Base-by-base conservation (phyloP, 2,329 filamentous ascomycete genomes). In the Pseudogymnoascus sp. region DNA sequence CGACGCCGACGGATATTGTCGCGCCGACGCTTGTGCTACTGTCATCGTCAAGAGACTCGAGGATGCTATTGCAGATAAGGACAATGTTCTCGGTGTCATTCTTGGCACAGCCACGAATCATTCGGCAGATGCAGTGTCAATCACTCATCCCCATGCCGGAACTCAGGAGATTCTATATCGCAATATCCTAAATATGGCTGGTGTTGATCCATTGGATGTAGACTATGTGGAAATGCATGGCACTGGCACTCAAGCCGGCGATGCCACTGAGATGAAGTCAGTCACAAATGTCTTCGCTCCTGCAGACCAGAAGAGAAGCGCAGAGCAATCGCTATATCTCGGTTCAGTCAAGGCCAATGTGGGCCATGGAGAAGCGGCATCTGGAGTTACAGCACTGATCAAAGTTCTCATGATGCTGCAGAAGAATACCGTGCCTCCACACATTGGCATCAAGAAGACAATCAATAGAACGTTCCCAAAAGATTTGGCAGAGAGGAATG, bases 181-280 rank as follows among this genome's bases (percentile, higher is more conserved):
- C 63, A 80, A 84, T 40, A 85, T 94, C 28, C 79, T 94, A 1
- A 82, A 87, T 59, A 83, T 89, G 47, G 87, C 89, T 44, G 87
- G 88, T 64, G 82, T 94, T 21, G 86, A 92, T 70, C 88, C 90
- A 1, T 81, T 85, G 60, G 88, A 92, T 66, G 82, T 96, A 59
- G 86, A 86, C 74, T 95, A 93, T 70, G 86, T 96, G 7, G 91
- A 95, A 75, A 91, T 94, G 86, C 91, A 96, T 73, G 91, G 90
- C 12, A 96, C 91, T 2, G 91, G 91, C 33, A 96, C 90, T 0
- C 90, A 94, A 73, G 90, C 89, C 33, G 91, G 90, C 65, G 91
- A 96, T 70, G 86, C 85, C 6, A 88, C 85, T 3, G 92, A 96
- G 73, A 92, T 93, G 87, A 79, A 84, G 0, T 91, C 88, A 0